A percentile compares a stretch with the other conserved stretches of the same genome.
Conservation (phyloP, 352 stramenopile species). For the Phytophthora uliginosa region DNA sequence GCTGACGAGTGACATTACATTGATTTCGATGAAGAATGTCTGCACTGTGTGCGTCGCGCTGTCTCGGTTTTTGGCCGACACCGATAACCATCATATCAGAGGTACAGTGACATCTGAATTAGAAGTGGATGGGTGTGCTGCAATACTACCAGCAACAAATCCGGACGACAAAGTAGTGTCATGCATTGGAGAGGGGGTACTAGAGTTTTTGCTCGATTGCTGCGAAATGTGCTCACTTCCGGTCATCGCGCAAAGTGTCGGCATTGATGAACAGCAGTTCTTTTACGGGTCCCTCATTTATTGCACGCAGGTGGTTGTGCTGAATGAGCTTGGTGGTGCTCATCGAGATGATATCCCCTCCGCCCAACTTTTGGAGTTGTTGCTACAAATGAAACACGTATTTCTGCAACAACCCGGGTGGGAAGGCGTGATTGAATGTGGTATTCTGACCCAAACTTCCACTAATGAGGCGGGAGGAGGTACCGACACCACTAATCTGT, state of each 20-base stretch:
- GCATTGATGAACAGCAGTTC: conserved; percentile 71
- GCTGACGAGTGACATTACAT: conserved; percentile 52
- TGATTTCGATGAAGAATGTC: conserved; percentile 67
- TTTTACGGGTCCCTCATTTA: conserved; percentile 82
- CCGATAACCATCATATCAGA: conserved; percentile 53
- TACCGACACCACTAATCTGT: conserved; percentile 12
- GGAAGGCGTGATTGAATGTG: conserved; percentile 66
- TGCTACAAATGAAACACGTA: conserved; percentile 60
- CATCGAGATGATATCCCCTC: conserved; percentile 41
- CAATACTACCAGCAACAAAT: neutral
- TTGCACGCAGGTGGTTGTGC: conserved; percentile 58
- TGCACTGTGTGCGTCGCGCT: conserved; percentile 63
- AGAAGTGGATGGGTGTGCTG: neutral
- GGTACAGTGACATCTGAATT: neutral
- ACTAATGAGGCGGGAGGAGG: conserved; percentile 8
- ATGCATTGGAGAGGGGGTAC: conserved; percentile 67
- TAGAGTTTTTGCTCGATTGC: conserved; percentile 61
- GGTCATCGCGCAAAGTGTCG: conserved; percentile 47
- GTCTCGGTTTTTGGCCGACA: conserved; percentile 61
- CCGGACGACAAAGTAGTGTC: neutral
- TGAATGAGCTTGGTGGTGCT: conserved; percentile 64
- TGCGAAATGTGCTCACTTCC: conserved; percentile 53
- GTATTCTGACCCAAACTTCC: conserved; percentile 23
- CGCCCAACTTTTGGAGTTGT: conserved; percentile 47
- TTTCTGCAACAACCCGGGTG: conserved; percentile 77